phyloP scores from a whole-genome alignment of 2,329 filamentous ascomycete genomes.

The Aureobasidium pullulans region DNA sequence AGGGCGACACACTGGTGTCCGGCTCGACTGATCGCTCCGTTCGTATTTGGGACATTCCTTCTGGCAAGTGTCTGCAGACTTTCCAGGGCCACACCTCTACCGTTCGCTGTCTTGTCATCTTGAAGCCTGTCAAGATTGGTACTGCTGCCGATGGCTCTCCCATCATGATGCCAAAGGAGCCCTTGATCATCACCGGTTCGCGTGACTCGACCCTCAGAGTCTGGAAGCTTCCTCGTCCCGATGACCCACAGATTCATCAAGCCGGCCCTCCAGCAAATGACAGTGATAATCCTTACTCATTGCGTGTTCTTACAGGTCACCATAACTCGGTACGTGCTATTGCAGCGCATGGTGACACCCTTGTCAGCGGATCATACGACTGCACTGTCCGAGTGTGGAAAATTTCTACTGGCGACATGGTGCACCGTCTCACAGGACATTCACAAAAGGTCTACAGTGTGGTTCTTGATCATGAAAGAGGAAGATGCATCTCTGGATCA shows the following conservation, averaged over 20 bases:
- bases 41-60: conserved; percentile 98
- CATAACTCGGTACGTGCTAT: conserved; percentile 93
- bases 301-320: conserved; percentile 79
- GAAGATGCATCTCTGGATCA: conserved; percentile 92
- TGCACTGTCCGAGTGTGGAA: conserved; percentile 93
- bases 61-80: conserved; percentile 83
- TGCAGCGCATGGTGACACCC: conserved; percentile 84
- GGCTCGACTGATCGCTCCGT: conserved; percentile 94
- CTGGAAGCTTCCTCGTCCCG: conserved; percentile 82
- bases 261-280: conserved; percentile 65
- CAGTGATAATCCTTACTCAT: conserved; percentile 86
- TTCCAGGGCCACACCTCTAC: conserved; percentile 98
- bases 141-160: conserved; percentile 62
- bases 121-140: conserved; percentile 76
- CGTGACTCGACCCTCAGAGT: conserved; percentile 89
- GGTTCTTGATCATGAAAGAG: conserved; percentile 82
- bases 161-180: conserved; percentile 87
- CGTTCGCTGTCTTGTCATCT: conserved; percentile 87
- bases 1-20: conserved; percentile 90
- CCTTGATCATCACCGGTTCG: conserved; percentile 93
- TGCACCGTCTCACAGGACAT: conserved; percentile 81
- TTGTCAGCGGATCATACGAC: conserved; percentile 97
- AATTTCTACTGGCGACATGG: conserved; percentile 84
- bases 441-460: conserved; percentile 94
- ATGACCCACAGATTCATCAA: conserved; percentile 71